Evolutionary conservation across 257 asterid genomes (phyloP).

Genomic region (Solanum pimpinellifolium): DNA sequence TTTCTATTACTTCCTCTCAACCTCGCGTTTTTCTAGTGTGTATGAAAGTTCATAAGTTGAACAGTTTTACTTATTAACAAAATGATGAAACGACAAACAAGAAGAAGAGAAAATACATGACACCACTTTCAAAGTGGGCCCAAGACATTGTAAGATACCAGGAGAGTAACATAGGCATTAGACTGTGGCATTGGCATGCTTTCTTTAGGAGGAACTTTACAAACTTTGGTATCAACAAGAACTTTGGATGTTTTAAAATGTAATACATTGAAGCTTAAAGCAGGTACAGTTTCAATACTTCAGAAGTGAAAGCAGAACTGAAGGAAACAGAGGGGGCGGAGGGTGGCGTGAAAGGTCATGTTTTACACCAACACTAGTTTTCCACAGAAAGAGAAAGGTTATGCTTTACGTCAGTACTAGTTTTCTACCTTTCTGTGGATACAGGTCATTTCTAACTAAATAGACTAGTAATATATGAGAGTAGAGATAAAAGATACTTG

Average conservation of each 20-base stretch:
- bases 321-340: not conserved
- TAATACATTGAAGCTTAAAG: not conserved
- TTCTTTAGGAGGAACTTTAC: not conserved
- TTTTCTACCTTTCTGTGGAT: not conserved
- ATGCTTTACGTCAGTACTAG: not conserved
- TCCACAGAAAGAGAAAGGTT: not conserved
- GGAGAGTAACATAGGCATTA: not conserved
- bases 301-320: not conserved
- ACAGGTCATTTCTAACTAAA: not conserved
- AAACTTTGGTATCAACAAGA: not conserved
- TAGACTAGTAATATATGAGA: not conserved
- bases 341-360: not conserved
- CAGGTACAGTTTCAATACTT: not conserved
- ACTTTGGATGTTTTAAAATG: not conserved
- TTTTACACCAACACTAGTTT: not conserved
- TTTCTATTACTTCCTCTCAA: not conserved
- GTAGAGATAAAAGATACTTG: not conserved
- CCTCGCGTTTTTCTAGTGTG: not conserved
- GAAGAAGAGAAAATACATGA: not conserved
- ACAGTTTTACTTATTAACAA: not conserved
- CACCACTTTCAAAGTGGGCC: not conserved
- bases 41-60: not conserved
- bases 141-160: not conserved
- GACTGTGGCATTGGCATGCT: not conserved
- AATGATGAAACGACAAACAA: not conserved